phyloP scores from a whole-genome alignment of 2,329 filamentous ascomycete genomes.

The Xylariales sp. region DNA sequence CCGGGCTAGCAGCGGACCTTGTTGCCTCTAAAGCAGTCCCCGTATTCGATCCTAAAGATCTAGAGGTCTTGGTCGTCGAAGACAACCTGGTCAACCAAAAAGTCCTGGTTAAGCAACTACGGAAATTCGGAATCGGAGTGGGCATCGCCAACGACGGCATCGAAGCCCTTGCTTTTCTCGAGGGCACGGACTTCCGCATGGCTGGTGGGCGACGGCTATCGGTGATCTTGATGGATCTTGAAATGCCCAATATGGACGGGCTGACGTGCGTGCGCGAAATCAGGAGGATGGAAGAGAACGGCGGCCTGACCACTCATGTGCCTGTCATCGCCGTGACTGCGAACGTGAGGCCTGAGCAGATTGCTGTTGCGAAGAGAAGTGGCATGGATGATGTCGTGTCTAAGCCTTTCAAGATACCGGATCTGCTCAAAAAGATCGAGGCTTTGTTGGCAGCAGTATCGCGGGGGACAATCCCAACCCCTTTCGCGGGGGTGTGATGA shows the following conservation, averaged over 20 bases:
- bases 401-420: conserved; percentile 51
- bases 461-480: background rate
- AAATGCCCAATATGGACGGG: conserved; percentile 47
- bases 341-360: conserved; percentile 38
- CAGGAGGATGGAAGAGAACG: conserved; percentile 31
- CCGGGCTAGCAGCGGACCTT: conserved; percentile 15
- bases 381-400: conserved; percentile 50
- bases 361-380: conserved; percentile 28
- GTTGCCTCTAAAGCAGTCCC: conserved; percentile 15
- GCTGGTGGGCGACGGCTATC: conserved; percentile 25
- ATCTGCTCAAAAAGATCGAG: conserved; percentile 38
- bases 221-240: conserved; percentile 41
- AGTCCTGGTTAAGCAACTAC: conserved; percentile 59
- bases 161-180: conserved; percentile 43
- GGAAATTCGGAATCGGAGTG: conserved; percentile 53
- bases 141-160: conserved; percentile 59
- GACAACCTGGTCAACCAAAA: conserved; percentile 67
- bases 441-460: conserved; percentile 16
- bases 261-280: conserved; percentile 37
- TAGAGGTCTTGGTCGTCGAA: conserved; percentile 59
- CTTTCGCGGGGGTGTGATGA: no score
- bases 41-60: conserved; percentile 38
- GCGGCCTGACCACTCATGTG: conserved; percentile 28
- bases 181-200: conserved; percentile 26
- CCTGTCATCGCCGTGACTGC: conserved; percentile 44